phyloP scores from a whole-genome alignment of 805 yeast genomes.

The Wickerhamiella domercqiae region DNA sequence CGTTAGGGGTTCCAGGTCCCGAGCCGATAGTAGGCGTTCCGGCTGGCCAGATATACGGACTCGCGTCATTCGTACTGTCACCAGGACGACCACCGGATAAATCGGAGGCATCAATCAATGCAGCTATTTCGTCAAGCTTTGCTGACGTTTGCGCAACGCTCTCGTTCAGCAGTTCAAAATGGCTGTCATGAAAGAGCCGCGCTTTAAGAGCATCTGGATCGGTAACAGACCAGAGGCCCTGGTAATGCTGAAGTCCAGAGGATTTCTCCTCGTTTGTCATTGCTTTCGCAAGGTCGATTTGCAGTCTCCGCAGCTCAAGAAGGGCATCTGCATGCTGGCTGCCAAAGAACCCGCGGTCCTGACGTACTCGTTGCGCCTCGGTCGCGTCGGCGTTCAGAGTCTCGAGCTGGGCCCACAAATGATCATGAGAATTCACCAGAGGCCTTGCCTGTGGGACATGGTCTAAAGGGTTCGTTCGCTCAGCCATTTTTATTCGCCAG shows the following conservation, averaged over 20 bases:
- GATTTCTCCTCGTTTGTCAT: constrained; percentile 24
- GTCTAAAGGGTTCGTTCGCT: constrained; percentile 24
- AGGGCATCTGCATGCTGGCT: constrained; percentile 35
- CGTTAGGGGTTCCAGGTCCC: no score
- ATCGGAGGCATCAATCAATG: constrained; percentile 22
- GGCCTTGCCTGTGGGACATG: constrained; percentile 41
- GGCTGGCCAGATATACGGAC: no score
- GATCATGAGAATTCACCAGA: constrained; percentile 52
- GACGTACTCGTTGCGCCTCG: constrained; percentile 31
- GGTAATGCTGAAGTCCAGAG: constrained; percentile 21
- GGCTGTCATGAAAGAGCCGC: constrained; percentile 32
- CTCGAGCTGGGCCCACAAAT: constrained; percentile 77
- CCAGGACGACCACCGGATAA: constrained; percentile 2
- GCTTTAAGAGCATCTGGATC: constrained; percentile 21
- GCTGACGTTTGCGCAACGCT: constrained; percentile 36
- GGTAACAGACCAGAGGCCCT: constrained; percentile 19
- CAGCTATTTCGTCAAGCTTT: constrained; percentile 38
- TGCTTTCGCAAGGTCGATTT: constrained; percentile 31
- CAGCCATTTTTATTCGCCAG: constrained; percentile 4
- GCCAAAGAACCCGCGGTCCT: constrained; percentile 26
- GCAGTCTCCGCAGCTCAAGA: constrained; percentile 39
- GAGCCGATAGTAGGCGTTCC: no score
- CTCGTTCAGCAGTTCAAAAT: constrained; percentile 36
- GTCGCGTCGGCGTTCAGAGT: constrained; percentile 64
- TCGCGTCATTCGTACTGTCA: no score